phyloP scores from a whole-genome alignment of 2,329 filamentous ascomycete genomes.

The Trichoderma sp. region DNA sequence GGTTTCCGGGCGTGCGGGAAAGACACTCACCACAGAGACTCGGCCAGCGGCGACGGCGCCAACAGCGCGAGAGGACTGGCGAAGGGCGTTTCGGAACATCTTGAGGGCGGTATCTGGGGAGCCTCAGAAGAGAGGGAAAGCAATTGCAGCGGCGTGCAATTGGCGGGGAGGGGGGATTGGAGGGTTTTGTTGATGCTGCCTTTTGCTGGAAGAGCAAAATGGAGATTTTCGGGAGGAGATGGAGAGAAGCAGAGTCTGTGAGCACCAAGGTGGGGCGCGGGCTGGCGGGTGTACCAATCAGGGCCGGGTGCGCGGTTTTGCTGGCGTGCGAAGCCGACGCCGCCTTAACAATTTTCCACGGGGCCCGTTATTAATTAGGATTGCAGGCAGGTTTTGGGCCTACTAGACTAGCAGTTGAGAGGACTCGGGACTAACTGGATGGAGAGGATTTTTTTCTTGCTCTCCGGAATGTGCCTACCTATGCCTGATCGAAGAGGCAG shows the following conservation, averaged over 20 bases:
- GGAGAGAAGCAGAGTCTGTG: constrained; percentile 47
- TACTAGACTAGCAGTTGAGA: neutral
- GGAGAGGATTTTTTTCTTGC: constrained; percentile 13
- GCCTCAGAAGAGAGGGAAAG: constrained; percentile 56
- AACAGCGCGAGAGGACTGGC: constrained; percentile 94
- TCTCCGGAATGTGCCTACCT: neutral
- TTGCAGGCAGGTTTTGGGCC: neutral
- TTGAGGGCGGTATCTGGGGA: constrained; percentile 56
- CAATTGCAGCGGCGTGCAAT: constrained; percentile 68
- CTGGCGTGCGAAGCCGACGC: constrained; percentile 45
- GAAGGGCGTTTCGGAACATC: constrained; percentile 99
- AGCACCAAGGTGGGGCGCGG: constrained; percentile 47
- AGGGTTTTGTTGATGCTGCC: constrained; percentile 55
- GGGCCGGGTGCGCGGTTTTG: constrained; percentile 43
- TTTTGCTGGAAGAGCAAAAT: constrained; percentile 50
- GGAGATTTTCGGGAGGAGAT: constrained; percentile 51
- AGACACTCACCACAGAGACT: constrained; percentile 88
- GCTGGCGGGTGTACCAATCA: constrained; percentile 44
- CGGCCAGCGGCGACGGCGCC: constrained; percentile 91
- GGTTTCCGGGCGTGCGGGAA: constrained; percentile 45
- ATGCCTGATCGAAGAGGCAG: constrained; percentile 27
- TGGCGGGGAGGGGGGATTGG: constrained; percentile 62
- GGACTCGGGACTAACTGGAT: constrained; percentile 1
- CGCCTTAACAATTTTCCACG: constrained; percentile 45
- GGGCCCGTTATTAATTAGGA: constrained; percentile 21